Evolutionary conservation across 768 basidiomycete genomes (phyloP), one percentile per base, ranked within the genome.

Genomic region (Termitomyces sp.): DNA sequence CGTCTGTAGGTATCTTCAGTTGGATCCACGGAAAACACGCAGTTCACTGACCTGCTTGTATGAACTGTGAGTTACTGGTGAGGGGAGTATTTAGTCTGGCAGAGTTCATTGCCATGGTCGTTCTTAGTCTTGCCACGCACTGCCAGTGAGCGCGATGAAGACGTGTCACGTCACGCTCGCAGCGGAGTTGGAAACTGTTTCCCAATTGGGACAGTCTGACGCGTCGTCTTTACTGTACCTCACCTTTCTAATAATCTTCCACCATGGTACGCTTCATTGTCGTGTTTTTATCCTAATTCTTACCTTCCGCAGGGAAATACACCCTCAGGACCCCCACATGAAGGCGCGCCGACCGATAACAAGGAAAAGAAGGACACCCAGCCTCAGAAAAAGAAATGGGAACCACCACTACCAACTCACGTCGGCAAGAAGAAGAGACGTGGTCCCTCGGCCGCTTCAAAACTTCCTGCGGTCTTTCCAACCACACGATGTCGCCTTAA

Each of bases 361-460:
- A 77, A 77, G 62, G 77, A 75, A 69, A 82, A 79, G 67, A 81
- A 77, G 71, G 77, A 80, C 72, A 74, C 69, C 66, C 72, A 82
- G 75, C 75, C 78, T 17, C 78, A 84, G 66, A 83, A 87, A 75
- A 97, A 98, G 85, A 95, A 96, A 77, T 98, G 95, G 95, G 96
- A 98, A 71, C 95, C 96, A 8, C 96, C 96, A 66, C 83, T 97
- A 57, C 95, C 96, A 14, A 97, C 96, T 45, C 90, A 93, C 58
- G 92, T 98, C 35, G 95, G 95, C 47, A 97, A 95, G 83, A 95
- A 94, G 84, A 98, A 95, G 79, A 84, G 85, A 79, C 83, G 87
- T 59, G 95, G 96, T n/a, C 95, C 96, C 5, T 87, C 92, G 56
- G 80, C 94, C 2, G 85, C 94, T 2, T 89, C 89, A 38, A 96